Evolutionary conservation across 2,329 filamentous ascomycete genomes (phyloP), one percentile per base, ranked within the genome.

Genomic region (Endoconidiophora laricicola): DNA sequence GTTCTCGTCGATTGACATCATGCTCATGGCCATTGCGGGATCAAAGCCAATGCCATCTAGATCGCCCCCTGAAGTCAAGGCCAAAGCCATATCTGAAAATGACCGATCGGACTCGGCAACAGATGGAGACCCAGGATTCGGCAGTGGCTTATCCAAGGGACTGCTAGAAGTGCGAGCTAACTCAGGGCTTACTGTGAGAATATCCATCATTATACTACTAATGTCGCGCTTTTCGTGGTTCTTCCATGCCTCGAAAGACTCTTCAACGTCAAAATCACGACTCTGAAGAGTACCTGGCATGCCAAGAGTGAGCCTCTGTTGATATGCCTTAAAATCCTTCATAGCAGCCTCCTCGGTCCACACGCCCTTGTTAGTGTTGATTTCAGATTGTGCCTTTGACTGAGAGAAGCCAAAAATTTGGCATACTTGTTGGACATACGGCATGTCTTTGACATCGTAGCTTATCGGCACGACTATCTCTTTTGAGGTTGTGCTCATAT

Each of bases 361-460:
- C 2, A 76, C 65, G 4, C 78, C 72, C 57, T 82, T 83, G 63
- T 94, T 78, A 45, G 79, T 75, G 63, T 94, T 83, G 60, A 98
- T 85, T 59, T 95, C 88, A 41, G 76, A 75, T 66, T 98, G 91
- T 4, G 88, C 81, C 57, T 91, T 80, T 1, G 80, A 78, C 56
- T 83, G 78, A 41, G 79, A 79, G 53, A 90, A 72, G 42, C 83
- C 83, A 65, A 96, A 98, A 55, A 95, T 84, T 58, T 75, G 81
- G 46, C 83, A 84, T 23, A 98, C 88, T 36, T 82, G 76, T 62
- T 91, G 82, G 24, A 94, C 91, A 66, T 95, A 75, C 37, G 81
- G 81, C 91, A 98, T 98, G 61, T 98, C 91, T 65, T 91, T 94
- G 61, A 96, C 82, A 63, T 95, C 86, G 63, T 94, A 86, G 60